A percentile compares a stretch with the other conserved stretches of the same genome.
Evolutionary conservation across 257 asterid species (phyloP).

Genomic region (Knoxia roxburghii): DNA sequence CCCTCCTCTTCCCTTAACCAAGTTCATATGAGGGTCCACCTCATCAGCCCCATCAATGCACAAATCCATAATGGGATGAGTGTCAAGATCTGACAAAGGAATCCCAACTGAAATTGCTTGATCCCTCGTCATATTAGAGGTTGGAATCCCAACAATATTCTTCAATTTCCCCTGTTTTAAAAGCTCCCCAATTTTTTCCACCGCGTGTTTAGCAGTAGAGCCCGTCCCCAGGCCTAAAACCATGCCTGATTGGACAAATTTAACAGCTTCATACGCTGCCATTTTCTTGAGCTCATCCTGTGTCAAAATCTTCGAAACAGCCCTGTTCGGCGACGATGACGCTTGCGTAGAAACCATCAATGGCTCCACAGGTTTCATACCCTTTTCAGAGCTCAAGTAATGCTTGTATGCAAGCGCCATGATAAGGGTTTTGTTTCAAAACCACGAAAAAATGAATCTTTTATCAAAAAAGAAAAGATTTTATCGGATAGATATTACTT

Average conservation of each 20-base stretch:
- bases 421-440: neutral
- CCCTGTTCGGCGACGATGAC: neutral
- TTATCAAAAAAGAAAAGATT: slow-evolving; percentile 1
- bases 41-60: slow-evolving; percentile 48
- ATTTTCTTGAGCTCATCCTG: slow-evolving; percentile 41
- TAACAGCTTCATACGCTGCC: slow-evolving; percentile 42
- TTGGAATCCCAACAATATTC: slow-evolving; percentile 39
- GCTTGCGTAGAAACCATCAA: slow-evolving; percentile 17
- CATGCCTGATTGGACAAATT: slow-evolving; percentile 43
- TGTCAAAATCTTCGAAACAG: slow-evolving; percentile 12
- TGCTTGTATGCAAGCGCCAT: slow-evolving; percentile 38
- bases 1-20: slow-evolving; percentile 47
- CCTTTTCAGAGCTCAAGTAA: slow-evolving; percentile 18
- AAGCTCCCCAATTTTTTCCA: slow-evolving; percentile 31
- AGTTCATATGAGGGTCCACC: slow-evolving; percentile 39
- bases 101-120: slow-evolving; percentile 30
- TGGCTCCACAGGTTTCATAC: slow-evolving; percentile 13
- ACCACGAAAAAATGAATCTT: neutral
- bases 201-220: slow-evolving; percentile 44
- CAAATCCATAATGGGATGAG: slow-evolving; percentile 32
- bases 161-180: slow-evolving; percentile 25
- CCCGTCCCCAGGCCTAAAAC: slow-evolving; percentile 45
- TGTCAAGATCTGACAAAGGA: slow-evolving; percentile 33
- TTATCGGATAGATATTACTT: neutral
- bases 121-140: slow-evolving; percentile 30